Conservation (phyloP, 768 basidiomycete genomes). For the Hygrocybe punicea region DNA sequence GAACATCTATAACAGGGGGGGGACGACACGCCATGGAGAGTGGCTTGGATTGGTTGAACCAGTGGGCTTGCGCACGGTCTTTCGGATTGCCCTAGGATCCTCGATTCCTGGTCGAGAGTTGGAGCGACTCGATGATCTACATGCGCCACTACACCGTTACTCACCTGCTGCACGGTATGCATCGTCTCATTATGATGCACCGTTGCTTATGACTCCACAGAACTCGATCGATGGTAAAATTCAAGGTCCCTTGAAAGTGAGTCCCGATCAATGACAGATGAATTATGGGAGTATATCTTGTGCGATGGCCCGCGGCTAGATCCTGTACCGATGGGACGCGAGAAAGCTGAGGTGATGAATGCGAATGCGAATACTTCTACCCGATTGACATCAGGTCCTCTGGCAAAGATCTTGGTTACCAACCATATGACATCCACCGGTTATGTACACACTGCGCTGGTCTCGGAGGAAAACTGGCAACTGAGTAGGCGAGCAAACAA, state of each 20-base stretch:
- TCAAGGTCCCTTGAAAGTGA: constrained; percentile 73
- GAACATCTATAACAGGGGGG: constrained; percentile 88
- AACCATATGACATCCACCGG: constrained; percentile 93
- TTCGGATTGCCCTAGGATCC: constrained; percentile 98
- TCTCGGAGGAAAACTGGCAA: constrained; percentile 89
- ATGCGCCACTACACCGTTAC: constrained; percentile 97
- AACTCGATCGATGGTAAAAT: no score
- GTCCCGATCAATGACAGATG: constrained; percentile 91
- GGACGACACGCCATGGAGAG: constrained; percentile 90
- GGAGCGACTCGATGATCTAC: constrained; percentile 97
- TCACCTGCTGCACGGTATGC: constrained; percentile 81
- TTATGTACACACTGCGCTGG: constrained; percentile 94
- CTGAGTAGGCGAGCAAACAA: constrained; percentile 90
- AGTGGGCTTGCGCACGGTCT: constrained; percentile 98
- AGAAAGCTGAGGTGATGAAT: constrained; percentile 83
- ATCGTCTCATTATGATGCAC: no score
- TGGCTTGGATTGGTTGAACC: constrained; percentile 89
- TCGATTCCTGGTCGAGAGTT: constrained; percentile 91
- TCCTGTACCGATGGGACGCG: constrained; percentile 62
- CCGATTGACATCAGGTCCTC: constrained; percentile 98
- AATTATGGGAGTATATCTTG: constrained; percentile 94
- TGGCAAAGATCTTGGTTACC: constrained; percentile 91
- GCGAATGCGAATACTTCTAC: constrained; percentile 95
- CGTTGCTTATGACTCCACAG: no score
- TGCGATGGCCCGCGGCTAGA: constrained; percentile 76